A percentile compares a stretch with the other conserved stretches of the same genome.
These are phyloP conservation scores for Colletotrichum navitas DNA, from an alignment of 2,329 filamentous ascomycete genomes.

Conservation along the genomic window DNA sequence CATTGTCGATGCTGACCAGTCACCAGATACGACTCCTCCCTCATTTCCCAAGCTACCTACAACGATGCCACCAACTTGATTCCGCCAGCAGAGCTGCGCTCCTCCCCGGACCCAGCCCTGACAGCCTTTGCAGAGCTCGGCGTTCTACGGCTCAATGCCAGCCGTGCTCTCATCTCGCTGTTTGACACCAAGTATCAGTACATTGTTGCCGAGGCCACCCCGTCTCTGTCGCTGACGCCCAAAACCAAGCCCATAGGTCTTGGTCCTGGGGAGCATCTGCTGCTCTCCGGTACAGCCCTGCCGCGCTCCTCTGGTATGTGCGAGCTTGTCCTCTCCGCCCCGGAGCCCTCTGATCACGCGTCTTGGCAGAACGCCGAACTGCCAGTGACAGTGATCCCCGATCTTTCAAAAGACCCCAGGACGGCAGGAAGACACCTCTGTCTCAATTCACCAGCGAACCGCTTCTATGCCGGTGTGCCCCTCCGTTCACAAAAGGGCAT, in stretches of 20 bases:
- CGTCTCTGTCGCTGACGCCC: slow-evolving; percentile 53
- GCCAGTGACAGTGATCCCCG: slow-evolving; percentile 51
- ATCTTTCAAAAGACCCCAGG: slow-evolving; percentile 50
- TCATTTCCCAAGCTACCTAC: slow-evolving; percentile 20
- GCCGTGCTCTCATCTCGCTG: slow-evolving; percentile 63
- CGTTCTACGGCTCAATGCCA: slow-evolving; percentile 54
- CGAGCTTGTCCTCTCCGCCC: slow-evolving; percentile 45
- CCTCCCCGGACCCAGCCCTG: slow-evolving; percentile 54
- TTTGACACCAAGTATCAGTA: slow-evolving; percentile 63
- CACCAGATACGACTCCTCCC: slow-evolving; percentile 35
- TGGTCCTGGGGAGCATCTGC: slow-evolving; percentile 31
- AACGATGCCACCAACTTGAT: slow-evolving; percentile 45
- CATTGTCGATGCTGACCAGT: neutral
- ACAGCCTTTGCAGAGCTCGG: slow-evolving; percentile 65
- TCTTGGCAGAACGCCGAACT: slow-evolving; percentile 40
- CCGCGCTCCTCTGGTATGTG: slow-evolving; percentile 49
- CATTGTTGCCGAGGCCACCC: slow-evolving; percentile 64
- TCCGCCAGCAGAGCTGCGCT: slow-evolving; percentile 45
- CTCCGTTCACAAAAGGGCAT: slow-evolving; percentile 55
- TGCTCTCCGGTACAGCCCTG: slow-evolving; percentile 48
- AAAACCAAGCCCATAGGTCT: slow-evolving; percentile 43
- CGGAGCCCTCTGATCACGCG: neutral
- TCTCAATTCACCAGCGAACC: slow-evolving; percentile 43
- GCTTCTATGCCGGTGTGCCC: slow-evolving; percentile 58
- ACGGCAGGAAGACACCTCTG: slow-evolving; percentile 48